phyloP scores from a whole-genome alignment of 768 basidiomycete species.

The Tricholoma sp. region DNA sequence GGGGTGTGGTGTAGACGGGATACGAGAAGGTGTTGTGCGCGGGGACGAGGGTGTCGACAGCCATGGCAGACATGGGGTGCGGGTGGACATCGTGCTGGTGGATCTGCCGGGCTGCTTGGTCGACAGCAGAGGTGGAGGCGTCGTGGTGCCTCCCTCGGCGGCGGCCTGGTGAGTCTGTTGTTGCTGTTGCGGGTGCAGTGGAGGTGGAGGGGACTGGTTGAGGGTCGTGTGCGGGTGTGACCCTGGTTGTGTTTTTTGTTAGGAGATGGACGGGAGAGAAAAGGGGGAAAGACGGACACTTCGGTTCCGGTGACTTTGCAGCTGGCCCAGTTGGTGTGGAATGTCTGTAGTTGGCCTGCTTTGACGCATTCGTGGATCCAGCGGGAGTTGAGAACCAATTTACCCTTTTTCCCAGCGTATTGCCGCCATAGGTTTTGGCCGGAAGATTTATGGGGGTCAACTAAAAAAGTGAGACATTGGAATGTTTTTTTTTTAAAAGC shows the following conservation, averaged over 20 bases:
- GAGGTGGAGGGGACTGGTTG: constrained; percentile 9
- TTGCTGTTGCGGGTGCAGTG: constrained; percentile 4
- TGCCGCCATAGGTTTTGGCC: constrained; percentile 81
- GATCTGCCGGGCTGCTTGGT: constrained; percentile 10
- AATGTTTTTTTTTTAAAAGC: background rate
- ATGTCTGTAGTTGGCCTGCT: constrained; percentile 64
- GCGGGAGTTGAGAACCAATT: constrained; percentile 65
- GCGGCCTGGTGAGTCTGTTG: background rate
- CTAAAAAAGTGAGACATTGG: constrained; percentile 31
- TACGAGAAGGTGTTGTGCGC: constrained; percentile 31
- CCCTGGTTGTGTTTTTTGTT: background rate
- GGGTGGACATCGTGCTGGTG: constrained; percentile 12
- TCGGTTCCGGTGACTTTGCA: constrained; percentile 78
- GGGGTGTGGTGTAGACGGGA: constrained; percentile 29
- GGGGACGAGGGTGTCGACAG: constrained; percentile 27
- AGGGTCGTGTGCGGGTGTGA: constrained; percentile 16
- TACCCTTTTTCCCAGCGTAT: constrained; percentile 75
- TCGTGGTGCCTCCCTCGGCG: background rate
- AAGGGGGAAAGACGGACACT: constrained; percentile 39
- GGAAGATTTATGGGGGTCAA: constrained; percentile 72
- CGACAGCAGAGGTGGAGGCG: background rate
- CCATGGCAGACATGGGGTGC: constrained; percentile 17
- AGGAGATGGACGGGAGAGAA: background rate
- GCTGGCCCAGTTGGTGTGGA: constrained; percentile 71
- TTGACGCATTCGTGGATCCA: constrained; percentile 82